Evolutionary conservation across 139 green algal species (phyloP).

Genomic region (Chlorella sp.): DNA sequence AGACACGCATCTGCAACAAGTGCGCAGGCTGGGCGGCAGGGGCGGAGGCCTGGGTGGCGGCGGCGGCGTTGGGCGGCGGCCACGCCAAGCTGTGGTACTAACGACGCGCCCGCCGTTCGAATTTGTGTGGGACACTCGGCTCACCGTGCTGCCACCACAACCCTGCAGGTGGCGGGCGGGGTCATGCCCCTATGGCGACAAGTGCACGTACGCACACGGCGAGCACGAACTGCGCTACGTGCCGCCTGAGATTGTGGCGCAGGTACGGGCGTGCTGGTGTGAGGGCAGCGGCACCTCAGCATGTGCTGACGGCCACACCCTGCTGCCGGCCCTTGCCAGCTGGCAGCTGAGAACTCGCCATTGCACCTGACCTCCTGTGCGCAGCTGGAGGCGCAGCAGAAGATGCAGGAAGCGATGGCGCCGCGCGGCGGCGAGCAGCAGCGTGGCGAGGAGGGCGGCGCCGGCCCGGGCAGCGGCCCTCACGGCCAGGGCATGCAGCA

Average conservation of each 20-base stretch:
- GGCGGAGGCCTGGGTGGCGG: no score
- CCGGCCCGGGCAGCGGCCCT: background rate
- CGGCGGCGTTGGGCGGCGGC: no score
- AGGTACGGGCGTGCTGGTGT: no score
- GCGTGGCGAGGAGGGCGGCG: background rate
- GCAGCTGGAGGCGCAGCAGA: constrained; percentile 43
- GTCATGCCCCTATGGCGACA: constrained; percentile 58
- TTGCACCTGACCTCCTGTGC: no score
- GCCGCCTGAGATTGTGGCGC: constrained; percentile 39
- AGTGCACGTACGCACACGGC: constrained; percentile 57
- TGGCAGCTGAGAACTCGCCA: no score
- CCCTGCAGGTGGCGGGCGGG: constrained; percentile 49
- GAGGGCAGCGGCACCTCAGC: no score
- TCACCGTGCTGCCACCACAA: no score
- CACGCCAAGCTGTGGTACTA: no score
- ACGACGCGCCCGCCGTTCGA: no score
- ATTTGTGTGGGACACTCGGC: no score
- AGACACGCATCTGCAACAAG: constrained; percentile 64
- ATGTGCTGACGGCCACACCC: no score
- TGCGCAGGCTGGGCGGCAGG: constrained; percentile 12
- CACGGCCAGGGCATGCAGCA: constrained; percentile 12
- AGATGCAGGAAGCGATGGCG: constrained; percentile 19
- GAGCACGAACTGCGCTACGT: constrained; percentile 51
- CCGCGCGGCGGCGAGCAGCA: background rate
- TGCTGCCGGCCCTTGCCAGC: no score